Evolutionary conservation across 305 asterid genomes (phyloP), one percentile per base, ranked within the genome.

Genomic region (Fraxinus velutina): DNA sequence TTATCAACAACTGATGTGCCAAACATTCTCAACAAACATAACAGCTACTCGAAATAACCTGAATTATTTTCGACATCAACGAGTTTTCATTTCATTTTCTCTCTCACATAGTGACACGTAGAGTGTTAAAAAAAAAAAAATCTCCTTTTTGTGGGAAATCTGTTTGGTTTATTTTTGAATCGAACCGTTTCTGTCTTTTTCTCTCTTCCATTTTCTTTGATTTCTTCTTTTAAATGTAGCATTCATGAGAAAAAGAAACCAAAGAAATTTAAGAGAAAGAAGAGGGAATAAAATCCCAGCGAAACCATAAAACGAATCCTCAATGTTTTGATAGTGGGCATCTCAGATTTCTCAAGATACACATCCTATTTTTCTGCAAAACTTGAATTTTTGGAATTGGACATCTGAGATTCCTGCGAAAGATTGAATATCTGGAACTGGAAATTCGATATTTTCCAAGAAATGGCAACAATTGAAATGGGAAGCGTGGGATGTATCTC

Each of bases 401-500:
- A 76, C 55, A 1, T 32, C 19, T 3, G 76, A 39, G 66, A 76
- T 76, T 81, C 80, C 39, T 22, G 78, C 79, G 13, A 76, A 32
- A 44, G 13, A 64, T 13, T 5, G 17, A 37, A 44, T 68, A 73
- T 42, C 75, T 77, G 80, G 80, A 73, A 62, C 68, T 37, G 81
- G 33, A 39, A 50, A 33, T 68, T 32, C n/a, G 6, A 37, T 10
- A 73, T n/a, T 50, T 60, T 22, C 19, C 9, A 33, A 33, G 55
- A 75, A 89, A 89, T 89, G 90, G 87, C 86, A 73, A 66, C 89
- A 80, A 88, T 92, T 89, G 98, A 93, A 77, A 90, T 90, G 85
- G 93, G 92, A 34, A 92, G 79, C 66, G 87, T 94, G 77, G 98
- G 93, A 86, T 92, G 98, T 66, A 92, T 92, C 1, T 89, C 95